Percentiles rank a stretch among this genome's conserved stretches.
Conservation (phyloP, 2,329 filamentous ascomycete species). For the Fonsecaea nubica region DNA sequence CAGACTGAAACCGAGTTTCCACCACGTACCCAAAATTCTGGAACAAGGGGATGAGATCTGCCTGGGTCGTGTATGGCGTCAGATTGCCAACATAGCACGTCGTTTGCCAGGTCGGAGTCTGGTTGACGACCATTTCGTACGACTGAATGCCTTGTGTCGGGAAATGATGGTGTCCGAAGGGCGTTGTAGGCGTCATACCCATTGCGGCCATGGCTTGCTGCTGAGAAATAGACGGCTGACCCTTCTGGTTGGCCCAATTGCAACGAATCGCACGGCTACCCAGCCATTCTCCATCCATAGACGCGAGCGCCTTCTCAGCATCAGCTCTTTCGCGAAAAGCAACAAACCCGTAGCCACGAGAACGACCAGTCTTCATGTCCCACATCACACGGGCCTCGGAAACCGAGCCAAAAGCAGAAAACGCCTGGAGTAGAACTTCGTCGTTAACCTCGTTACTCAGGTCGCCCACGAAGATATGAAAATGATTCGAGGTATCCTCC, state of each 20-base stretch:
- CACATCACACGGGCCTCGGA: slow-evolving; percentile 99
- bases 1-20: slow-evolving; percentile 96
- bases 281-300: slow-evolving; percentile 99
- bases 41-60: slow-evolving; percentile 96
- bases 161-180: slow-evolving; percentile 97
- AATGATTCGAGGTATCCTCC: slow-evolving; percentile 97
- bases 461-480: slow-evolving; percentile 98
- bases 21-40: slow-evolving; percentile 98
- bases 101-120: slow-evolving; percentile 97
- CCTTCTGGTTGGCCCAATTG: slow-evolving; percentile 99
- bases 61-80: slow-evolving; percentile 95
- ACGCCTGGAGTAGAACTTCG: slow-evolving; percentile 89
- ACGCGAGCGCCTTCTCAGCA: slow-evolving; percentile 92
- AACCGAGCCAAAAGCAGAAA: slow-evolving; percentile 92
- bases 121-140: slow-evolving; percentile 94
- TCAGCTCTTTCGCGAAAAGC: slow-evolving; percentile 93
- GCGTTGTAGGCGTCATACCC: slow-evolving; percentile 97
- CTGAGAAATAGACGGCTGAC: slow-evolving; percentile 97
- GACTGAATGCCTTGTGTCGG: slow-evolving; percentile 95
- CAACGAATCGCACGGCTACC: slow-evolving; percentile 97
- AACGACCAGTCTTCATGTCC: slow-evolving; percentile 99
- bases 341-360: slow-evolving; percentile 96
- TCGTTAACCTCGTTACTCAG: slow-evolving; percentile 99
- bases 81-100: slow-evolving; percentile 98
- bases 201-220: slow-evolving; percentile 96